Evolutionary conservation across 108 stramenopile species (phyloP).

Genomic region (Seminavis robusta): DNA sequence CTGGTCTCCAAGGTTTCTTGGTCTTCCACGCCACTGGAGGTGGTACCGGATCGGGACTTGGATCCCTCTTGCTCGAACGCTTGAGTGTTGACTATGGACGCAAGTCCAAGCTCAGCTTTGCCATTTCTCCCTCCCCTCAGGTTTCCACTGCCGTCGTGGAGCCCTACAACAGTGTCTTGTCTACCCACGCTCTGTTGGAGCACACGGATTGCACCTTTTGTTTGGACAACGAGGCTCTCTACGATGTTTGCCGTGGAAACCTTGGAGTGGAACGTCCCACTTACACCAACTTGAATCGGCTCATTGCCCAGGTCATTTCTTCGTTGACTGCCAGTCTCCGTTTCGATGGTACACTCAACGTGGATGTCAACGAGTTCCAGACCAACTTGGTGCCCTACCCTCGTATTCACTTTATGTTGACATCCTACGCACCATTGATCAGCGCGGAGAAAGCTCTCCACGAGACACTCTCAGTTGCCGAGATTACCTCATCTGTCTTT

Average conservation of each 20-base stretch:
- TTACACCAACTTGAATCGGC: constrained; percentile 93
- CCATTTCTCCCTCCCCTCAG: constrained; percentile 92
- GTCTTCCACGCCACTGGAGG: constrained; percentile 99
- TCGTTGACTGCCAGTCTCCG: constrained; percentile 93
- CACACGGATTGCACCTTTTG: constrained; percentile 95
- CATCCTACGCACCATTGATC: constrained; percentile 93
- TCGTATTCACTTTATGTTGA: constrained; percentile 94
- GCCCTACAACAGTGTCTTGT: constrained; percentile 96
- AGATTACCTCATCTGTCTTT: constrained; percentile 94
- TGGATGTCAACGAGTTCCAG: constrained; percentile 96
- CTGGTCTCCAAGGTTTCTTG: constrained; percentile 98
- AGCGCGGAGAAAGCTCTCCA: constrained; percentile 91
- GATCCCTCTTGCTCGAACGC: constrained; percentile 97
- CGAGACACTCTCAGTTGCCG: constrained; percentile 89
- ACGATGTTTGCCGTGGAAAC: constrained; percentile 94
- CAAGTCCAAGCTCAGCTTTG: constrained; percentile 99
- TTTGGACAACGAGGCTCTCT: constrained; percentile 94
- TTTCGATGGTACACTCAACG: constrained; percentile 95
- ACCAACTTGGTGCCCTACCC: constrained; percentile 97
- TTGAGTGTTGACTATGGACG: constrained; percentile 98
- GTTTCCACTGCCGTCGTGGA: constrained; percentile 95
- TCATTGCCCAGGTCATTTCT: constrained; percentile 93
- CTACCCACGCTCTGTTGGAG: constrained; percentile 93
- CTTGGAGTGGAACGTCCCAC: constrained; percentile 91
- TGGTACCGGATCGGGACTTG: constrained; percentile 98